phyloP scores from a whole-genome alignment of 495 filamentous ascomycete species.

The Xylaria flabelliformis region DNA sequence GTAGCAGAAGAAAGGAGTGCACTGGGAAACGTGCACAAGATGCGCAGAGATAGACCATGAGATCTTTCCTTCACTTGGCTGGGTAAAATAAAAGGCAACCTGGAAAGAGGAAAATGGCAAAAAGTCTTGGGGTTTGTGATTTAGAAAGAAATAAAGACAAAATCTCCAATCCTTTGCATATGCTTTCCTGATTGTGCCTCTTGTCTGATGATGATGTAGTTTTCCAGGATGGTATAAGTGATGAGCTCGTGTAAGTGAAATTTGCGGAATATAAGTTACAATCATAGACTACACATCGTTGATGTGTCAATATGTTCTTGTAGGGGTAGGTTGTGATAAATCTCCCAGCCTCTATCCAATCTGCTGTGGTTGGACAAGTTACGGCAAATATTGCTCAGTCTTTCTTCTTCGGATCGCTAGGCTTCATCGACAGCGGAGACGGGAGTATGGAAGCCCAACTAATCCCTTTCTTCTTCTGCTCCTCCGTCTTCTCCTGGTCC shows the following conservation, averaged over 20 bases:
- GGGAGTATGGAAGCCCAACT: slow-evolving; percentile 27
- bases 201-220: not conserved
- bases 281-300: no score
- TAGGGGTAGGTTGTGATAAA: not conserved
- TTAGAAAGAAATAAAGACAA: slow-evolving; percentile 32
- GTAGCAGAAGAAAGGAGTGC: not conserved
- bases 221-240: not conserved
- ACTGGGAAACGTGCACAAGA: slow-evolving; percentile 8
- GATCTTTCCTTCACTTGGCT: slow-evolving; percentile 19
- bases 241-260: not conserved
- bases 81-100: slow-evolving; percentile 20
- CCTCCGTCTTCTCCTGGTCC: not conserved
- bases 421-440: slow-evolving; percentile 29
- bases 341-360: not conserved
- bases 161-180: slow-evolving; percentile 35
- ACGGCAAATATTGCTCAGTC: no score
- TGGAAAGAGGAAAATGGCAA: slow-evolving; percentile 29
- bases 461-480: slow-evolving; percentile 21
- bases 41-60: slow-evolving; percentile 17
- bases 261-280: not conserved
- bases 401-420: slow-evolving; percentile 28
- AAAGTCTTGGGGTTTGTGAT: slow-evolving; percentile 28
- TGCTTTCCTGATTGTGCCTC: not conserved
- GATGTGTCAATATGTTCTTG: no score
- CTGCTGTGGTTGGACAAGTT: no score